Conservation (phyloP, 768 basidiomycete genomes). For the Boletus huronensis region DNA sequence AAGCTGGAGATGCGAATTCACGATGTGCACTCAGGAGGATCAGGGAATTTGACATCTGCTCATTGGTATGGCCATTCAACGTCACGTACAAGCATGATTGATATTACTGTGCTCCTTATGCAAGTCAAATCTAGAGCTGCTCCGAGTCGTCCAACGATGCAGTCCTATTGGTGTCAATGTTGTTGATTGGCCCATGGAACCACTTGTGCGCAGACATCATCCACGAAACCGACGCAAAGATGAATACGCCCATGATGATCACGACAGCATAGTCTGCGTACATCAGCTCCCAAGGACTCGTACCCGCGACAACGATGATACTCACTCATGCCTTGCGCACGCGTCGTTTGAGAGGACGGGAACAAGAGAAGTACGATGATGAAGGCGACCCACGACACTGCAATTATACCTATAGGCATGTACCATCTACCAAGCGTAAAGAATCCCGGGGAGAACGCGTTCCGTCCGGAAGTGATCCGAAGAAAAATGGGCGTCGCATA, state of each 20-base stretch:
- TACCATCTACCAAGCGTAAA: conserved; percentile 63
- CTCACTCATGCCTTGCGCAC: conserved; percentile 54
- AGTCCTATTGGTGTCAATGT: conserved; percentile 30
- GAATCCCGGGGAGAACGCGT: conserved; percentile 54
- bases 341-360: conserved; percentile 41
- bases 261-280: conserved; percentile 63
- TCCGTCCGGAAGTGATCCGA: conserved; percentile 64
- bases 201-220: conserved; percentile 62
- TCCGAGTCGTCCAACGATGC: conserved; percentile 12
- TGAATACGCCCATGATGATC: conserved; percentile 59
- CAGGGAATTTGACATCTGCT: neutral
- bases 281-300: neutral
- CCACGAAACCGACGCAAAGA: conserved; percentile 65
- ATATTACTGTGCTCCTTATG: neutral
- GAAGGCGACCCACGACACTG: conserved; percentile 65
- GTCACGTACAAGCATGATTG: neutral
- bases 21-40: neutral
- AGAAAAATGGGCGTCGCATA: conserved; percentile 68
- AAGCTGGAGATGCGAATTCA: neutral
- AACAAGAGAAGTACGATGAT: conserved; percentile 59
- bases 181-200: conserved; percentile 66
- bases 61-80: neutral
- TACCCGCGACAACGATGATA: conserved; percentile 2
- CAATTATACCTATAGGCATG: conserved; percentile 54
- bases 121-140: neutral